A percentile compares a stretch with the other conserved stretches of the same genome.
Conservation (phyloP, 192 early-diverging fungal genomes). For the Entophlyctis luteolus region DNA sequence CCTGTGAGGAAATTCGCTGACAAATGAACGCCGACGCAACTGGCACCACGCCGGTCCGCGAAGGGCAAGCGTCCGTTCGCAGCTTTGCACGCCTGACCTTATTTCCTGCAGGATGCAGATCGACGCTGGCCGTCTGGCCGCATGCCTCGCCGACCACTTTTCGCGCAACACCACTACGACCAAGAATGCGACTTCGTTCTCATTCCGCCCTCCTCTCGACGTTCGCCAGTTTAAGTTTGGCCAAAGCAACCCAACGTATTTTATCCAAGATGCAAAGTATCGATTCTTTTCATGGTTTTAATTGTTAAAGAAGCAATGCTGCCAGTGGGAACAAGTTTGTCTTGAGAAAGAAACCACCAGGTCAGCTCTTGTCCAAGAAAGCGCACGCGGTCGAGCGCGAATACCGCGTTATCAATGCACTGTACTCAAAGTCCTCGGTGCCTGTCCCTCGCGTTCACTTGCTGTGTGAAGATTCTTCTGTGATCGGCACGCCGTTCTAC, state of each 20-base stretch:
- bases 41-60: background rate
- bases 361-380: slow-evolving; percentile 73
- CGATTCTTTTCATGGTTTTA: slow-evolving; percentile 1
- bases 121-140: slow-evolving; percentile 54
- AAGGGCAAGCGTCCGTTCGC: background rate
- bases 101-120: slow-evolving; percentile 35
- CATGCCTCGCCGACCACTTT: slow-evolving; percentile 55
- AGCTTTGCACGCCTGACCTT: background rate
- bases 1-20: too few relatives aligned
- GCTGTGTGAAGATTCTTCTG: slow-evolving; percentile 78
- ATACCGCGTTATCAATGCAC: slow-evolving; percentile 72
- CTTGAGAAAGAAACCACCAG: slow-evolving; percentile 89
- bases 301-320: background rate
- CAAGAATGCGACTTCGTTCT: slow-evolving; percentile 4
- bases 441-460: slow-evolving; percentile 86
- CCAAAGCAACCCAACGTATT: slow-evolving; percentile 92
- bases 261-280: slow-evolving; percentile 63
- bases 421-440: slow-evolving; percentile 67
- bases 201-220: slow-evolving; percentile 57
- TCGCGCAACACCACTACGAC: too few relatives aligned
- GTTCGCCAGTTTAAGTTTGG: slow-evolving; percentile 86
- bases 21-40: background rate
- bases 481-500: slow-evolving; percentile 93
- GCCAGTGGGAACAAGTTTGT: slow-evolving; percentile 65
- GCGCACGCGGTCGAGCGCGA: slow-evolving; percentile 94